These are phyloP conservation scores for Paraleonurus japonicus DNA, from an alignment of 257 asterid species.

Conservation along the genomic window DNA sequence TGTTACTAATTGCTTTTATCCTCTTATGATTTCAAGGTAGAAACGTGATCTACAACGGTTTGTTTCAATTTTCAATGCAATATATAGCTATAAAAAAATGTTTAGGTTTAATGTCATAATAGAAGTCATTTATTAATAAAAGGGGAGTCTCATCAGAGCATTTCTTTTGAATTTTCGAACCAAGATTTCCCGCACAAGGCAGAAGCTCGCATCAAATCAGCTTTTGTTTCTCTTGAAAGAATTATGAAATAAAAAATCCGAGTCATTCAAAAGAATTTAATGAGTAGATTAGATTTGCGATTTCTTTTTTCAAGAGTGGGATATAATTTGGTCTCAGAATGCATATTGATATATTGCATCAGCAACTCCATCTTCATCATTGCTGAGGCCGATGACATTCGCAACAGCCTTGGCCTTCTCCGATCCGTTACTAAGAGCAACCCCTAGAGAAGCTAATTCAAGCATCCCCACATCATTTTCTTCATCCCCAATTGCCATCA, in stretches of 20 bases:
- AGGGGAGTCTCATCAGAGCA: too few species aligned
- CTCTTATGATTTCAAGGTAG: too few species aligned
- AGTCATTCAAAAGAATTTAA: not conserved
- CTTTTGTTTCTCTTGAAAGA: too few species aligned
- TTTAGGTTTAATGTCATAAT: too few species aligned
- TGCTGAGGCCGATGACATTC: constrained; percentile 78
- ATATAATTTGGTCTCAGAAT: constrained; percentile 43
- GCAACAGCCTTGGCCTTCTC: constrained; percentile 90
- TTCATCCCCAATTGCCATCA: constrained; percentile 98
- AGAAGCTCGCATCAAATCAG: too few species aligned
- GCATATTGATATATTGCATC: constrained; percentile 92
- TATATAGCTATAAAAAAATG: too few species aligned
- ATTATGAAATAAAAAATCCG: not conserved
- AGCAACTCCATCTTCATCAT: constrained; percentile 96
- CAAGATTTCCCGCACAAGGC: too few species aligned
- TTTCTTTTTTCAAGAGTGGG: not conserved
- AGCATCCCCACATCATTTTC: constrained; percentile 99
- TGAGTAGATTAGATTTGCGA: not conserved
- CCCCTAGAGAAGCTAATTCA: constrained; percentile 82
- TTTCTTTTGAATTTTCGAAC: too few species aligned
- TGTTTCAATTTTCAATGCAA: too few species aligned
- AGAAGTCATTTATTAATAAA: too few species aligned
- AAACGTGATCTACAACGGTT: too few species aligned
- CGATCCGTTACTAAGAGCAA: constrained; percentile 88
- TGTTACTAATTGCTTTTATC: too few species aligned